Evolutionary conservation across 23 red algal genomes (phyloP).

Genomic region (Cyanidioschyzon merolae): DNA sequence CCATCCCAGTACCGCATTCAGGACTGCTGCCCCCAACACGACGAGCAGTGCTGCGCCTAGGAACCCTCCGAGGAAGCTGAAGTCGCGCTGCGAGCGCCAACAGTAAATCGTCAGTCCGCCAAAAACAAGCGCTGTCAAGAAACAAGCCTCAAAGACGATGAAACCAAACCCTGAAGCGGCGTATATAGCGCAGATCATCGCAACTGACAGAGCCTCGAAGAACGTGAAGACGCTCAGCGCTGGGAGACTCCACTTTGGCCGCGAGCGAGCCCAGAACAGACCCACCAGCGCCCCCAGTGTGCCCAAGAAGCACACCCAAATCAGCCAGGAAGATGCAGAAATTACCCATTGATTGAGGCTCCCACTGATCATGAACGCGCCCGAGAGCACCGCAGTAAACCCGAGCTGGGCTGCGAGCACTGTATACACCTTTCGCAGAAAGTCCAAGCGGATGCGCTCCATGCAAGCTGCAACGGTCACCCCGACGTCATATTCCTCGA

Average conservation of each 20-base stretch:
- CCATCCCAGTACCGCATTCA: slow-evolving; percentile 63
- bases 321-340: slow-evolving; percentile 17
- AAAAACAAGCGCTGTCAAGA: slow-evolving; percentile 59
- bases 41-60: slow-evolving; percentile 53
- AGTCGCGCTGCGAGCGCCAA: slow-evolving; percentile 64
- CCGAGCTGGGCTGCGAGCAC: slow-evolving; percentile 70
- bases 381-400: slow-evolving; percentile 46
- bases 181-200: slow-evolving; percentile 56
- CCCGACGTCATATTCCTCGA: slow-evolving; percentile 23
- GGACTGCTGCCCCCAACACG: slow-evolving; percentile 42
- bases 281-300: slow-evolving; percentile 55
- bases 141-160: slow-evolving; percentile 61
- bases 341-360: slow-evolving; percentile 37
- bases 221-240: slow-evolving; percentile 56
- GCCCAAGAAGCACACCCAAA: slow-evolving; percentile 47
- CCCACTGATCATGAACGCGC: slow-evolving; percentile 53
- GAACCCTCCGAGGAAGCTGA: slow-evolving; percentile 78
- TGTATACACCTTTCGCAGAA: slow-evolving; percentile 84
- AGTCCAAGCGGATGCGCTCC: slow-evolving; percentile 37
- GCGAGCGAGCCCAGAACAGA: slow-evolving; percentile 43
- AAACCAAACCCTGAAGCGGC: slow-evolving; percentile 38
- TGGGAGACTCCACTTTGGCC: slow-evolving; percentile 47
- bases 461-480: slow-evolving; percentile 21
- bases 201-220: slow-evolving; percentile 48
- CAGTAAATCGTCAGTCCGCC: slow-evolving; percentile 64